Conservation (phyloP, 1,284 basidiomycete species). For the Leccinum fallax region DNA sequence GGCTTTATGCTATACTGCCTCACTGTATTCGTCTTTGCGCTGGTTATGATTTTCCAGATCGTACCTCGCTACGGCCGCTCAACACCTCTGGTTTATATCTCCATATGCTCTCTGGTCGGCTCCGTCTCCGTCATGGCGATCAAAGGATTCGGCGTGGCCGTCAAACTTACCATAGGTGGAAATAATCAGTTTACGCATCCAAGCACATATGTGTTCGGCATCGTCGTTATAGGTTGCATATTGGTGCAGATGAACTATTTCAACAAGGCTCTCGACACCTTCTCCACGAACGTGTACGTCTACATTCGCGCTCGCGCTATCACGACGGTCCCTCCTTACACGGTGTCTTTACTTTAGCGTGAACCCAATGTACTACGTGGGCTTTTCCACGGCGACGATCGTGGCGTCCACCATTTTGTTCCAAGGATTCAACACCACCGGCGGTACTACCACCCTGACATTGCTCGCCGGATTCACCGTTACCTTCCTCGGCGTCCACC, state of each 20-base stretch:
- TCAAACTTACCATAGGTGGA: conserved; percentile 93
- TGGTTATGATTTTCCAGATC: conserved; percentile 88
- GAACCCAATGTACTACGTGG: conserved; percentile 98
- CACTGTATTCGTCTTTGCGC: conserved; percentile 78
- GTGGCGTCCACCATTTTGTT: conserved; percentile 95
- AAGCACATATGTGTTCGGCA: conserved; percentile 93
- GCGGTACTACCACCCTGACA: conserved; percentile 80
- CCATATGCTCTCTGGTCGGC: conserved; percentile 90
- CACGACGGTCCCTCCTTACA: conserved; percentile 12
- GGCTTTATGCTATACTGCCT: conserved; percentile 91
- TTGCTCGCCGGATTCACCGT: conserved; percentile 86
- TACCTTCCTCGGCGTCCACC: conserved; percentile 91
- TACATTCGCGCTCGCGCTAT: neutral
- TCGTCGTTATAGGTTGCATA: conserved; percentile 86
- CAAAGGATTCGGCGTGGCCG: conserved; percentile 95
- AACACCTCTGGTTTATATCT: conserved; percentile 92
- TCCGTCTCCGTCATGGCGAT: conserved; percentile 92
- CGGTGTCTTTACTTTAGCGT: conserved; percentile 49
- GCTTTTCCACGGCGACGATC: conserved; percentile 96
- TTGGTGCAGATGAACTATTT: conserved; percentile 99
- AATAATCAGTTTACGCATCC: conserved; percentile 96
- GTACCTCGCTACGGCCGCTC: conserved; percentile 88
- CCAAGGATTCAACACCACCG: conserved; percentile 94
- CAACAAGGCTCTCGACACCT: conserved; percentile 97
- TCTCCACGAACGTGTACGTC: conserved; percentile 95